Evolutionary conservation across 495 filamentous ascomycete genomes (phyloP).

Genomic region (Melanomma pulvis-pyrius): DNA sequence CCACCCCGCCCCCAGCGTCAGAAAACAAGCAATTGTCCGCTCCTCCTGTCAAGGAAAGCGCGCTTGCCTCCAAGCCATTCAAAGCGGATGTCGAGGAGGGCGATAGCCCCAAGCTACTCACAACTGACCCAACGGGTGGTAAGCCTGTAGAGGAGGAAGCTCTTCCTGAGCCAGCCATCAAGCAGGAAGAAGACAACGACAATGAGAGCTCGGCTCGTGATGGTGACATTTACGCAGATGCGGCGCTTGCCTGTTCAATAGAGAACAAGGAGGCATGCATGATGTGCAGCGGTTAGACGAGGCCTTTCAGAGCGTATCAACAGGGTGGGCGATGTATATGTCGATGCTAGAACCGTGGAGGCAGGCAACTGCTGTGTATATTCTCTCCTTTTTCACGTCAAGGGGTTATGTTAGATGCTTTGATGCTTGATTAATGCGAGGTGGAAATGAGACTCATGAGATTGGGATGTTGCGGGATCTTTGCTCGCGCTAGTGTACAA

Average conservation of each 20-base stretch:
- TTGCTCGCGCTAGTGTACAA: conserved; percentile 49
- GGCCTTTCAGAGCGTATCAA: not conserved
- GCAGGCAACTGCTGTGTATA: not conserved
- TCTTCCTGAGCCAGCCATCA: conserved; percentile 49
- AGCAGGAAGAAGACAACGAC: conserved; percentile 66
- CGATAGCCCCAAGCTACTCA: conserved; percentile 73
- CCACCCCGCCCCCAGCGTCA: conserved; percentile 57
- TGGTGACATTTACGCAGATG: conserved; percentile 89
- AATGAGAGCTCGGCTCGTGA: conserved; percentile 71
- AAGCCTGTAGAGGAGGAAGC: conserved; percentile 59
- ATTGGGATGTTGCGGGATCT: not conserved
- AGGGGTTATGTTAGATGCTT: not conserved
- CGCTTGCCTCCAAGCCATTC: conserved; percentile 57
- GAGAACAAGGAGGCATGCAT: conserved; percentile 87
- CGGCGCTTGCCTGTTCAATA: conserved; percentile 87
- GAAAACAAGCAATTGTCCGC: conserved; percentile 46
- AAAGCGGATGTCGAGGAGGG: conserved; percentile 71
- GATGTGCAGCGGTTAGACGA: conserved; percentile 81
- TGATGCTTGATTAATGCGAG: not conserved
- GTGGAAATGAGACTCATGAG: not conserved
- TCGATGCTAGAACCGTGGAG: not conserved
- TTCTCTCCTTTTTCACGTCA: not conserved
- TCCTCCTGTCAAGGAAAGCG: conserved; percentile 46
- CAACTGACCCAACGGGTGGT: conserved; percentile 62
- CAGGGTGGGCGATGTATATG: not conserved